phyloP scores from a whole-genome alignment of 305 asterid species.

The Fraxinus latifolia region DNA sequence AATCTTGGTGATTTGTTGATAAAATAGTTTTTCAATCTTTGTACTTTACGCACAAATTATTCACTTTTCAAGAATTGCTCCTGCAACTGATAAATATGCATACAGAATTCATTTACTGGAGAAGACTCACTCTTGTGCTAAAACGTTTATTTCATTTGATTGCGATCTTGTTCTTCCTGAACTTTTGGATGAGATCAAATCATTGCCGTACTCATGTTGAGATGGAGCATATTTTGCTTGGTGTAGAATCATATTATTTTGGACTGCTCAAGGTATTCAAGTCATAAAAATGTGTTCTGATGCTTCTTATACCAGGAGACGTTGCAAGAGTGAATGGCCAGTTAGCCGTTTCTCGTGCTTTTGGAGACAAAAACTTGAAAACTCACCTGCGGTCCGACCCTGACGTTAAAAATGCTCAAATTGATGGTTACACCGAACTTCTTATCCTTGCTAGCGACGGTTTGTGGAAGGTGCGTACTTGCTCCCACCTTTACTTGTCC shows the following conservation, averaged over 20 bases:
- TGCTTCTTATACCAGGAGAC: conserved; percentile 58
- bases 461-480: conserved; percentile 76
- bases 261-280: background rate
- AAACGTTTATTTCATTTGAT: background rate
- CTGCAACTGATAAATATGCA: background rate
- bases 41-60: background rate
- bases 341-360: conserved; percentile 94
- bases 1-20: background rate
- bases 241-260: background rate
- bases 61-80: background rate
- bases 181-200: background rate
- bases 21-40: background rate
- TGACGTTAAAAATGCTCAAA: conserved; percentile 53
- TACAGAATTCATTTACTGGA: background rate
- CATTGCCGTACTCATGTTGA: background rate
- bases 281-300: background rate
- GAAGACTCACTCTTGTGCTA: background rate
- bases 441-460: conserved; percentile 97
- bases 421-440: conserved; percentile 60
- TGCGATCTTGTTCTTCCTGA: background rate
- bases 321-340: conserved; percentile 95
- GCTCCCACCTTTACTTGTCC: background rate
- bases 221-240: background rate
- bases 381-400: conserved; percentile 84
- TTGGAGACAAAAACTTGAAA: conserved; percentile 91